Base-by-base conservation (phyloP, 2,329 filamentous ascomycete genomes). In the Scedosporium apiospermum region DNA sequence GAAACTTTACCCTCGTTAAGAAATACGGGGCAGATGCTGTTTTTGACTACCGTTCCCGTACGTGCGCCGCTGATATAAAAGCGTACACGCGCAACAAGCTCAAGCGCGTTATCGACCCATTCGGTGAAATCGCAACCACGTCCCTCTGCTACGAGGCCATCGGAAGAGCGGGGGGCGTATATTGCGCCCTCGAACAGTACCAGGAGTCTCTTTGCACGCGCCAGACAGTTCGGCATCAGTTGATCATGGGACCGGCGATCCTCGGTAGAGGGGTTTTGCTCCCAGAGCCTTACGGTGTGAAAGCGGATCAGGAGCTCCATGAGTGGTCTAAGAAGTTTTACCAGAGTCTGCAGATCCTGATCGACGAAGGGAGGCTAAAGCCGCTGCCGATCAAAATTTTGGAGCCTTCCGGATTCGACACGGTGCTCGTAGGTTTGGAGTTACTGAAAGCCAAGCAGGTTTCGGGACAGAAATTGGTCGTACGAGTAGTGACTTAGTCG, bases 11-110 rank as follows among this genome's bases (percentile, higher is more conserved):
- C 3, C 73, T 77, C 16, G 71, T 78, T 34, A 71, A 72, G 63
- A 70, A 68, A 0, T 73, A 77, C 6, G 81, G 81, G 26, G 81
- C 80, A 4, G 76, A 76, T 23, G 68, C 69, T 3, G 74, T 72
- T 23, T 78, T 82, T 63, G 78, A 84, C 71, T 80, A 83, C 69
- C 63, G 65, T 60, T 63, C 64, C 44, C 64, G 66, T 18, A 65
- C 64, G 6, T 65, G 66, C 2, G 68, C 65, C 6, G 64, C 62
- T 3, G 66, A 72, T 42, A 72, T 74, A 51, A 66, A 65, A 41
- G 61, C 64, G 7, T 63, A 65, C 55, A 70, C 71, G 0, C 44
- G 62, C 42, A 67, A 70, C 57, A 62, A 30, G 16, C 66, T 72
- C 14, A 42, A 42, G n/a, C 58, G 58, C 9, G 58, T 60, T 3